A percentile compares a stretch with the other conserved stretches of the same genome.
Conservation (phyloP, 176 grass and related monocot species). For the Rhynchospora breviuscula region DNA sequence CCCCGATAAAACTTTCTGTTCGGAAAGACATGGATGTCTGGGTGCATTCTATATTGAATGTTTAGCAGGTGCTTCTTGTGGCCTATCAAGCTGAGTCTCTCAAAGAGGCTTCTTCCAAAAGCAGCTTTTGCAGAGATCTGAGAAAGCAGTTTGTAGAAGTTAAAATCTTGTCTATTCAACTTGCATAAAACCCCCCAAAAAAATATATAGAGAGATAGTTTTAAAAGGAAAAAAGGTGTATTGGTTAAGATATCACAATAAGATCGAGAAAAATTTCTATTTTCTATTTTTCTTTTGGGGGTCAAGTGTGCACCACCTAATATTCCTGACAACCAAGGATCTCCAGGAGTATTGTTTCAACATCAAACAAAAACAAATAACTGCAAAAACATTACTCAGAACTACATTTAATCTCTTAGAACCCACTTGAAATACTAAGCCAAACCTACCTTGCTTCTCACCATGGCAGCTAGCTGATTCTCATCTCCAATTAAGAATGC, state of each 20-base stretch:
- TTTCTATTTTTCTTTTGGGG: neutral
- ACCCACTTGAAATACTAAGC: neutral
- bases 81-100: slow-evolving; percentile 57
- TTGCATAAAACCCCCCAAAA: neutral
- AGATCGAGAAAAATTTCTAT: neutral
- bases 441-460: slow-evolving; percentile 64
- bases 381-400: slow-evolving; percentile 5
- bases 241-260: neutral
- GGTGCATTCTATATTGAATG: slow-evolving; percentile 86
- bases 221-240: neutral
- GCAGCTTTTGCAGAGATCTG: slow-evolving; percentile 58
- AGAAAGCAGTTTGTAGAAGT: slow-evolving; percentile 10
- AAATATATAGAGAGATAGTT: neutral
- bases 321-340: neutral
- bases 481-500: slow-evolving; percentile 79
- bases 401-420: neutral
- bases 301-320: neutral
- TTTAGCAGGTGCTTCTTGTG: slow-evolving; percentile 59
- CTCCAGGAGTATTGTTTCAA: neutral
- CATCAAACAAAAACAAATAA: neutral
- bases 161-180: neutral
- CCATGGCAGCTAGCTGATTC: slow-evolving; percentile 70
- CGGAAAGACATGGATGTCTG: slow-evolving; percentile 67
- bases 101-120: slow-evolving; percentile 78
- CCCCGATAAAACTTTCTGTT: slow-evolving; percentile 56